Base-by-base conservation (phyloP, 1,284 basidiomycete species). In the Fomitiporia mediterranea region DNA sequence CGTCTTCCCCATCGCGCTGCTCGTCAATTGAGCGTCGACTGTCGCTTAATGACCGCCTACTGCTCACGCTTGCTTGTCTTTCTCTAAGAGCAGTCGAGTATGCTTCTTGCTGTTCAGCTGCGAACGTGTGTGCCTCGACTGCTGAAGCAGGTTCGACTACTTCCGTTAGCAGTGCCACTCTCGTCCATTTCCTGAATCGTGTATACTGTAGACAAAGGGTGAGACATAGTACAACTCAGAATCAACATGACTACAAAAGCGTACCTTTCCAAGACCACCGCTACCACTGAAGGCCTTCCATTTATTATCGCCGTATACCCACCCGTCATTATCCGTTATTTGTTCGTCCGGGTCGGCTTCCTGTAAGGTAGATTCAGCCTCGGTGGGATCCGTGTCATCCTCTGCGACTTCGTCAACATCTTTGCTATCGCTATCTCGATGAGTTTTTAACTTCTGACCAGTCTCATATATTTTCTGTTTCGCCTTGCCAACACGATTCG, bases 241-340 rank as follows among this genome's bases (percentile, higher is more conserved):
- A 11, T 44, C 13, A 1, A 13, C 17, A 15, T 25, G 17, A 6
- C 67, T 17, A 2, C 32, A 49, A 21, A 35, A 15, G 17, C 73
- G 61, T 53, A 81, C 80, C 75, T 93, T 93, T 64, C 94, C 91
- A 71, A 96, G 82, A 1, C 93, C 91, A 43, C 89, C 89, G 64
- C 86, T 88, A 52, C 75, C 75, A 58, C 81, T 84, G 59, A 83
- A 78, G 51, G 77, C 81, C 65, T 97, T 94, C 95, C 95, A 98
- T 67, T 96, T 95, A 70, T 98, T 98, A 66, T 96, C 95, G 2
- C 87, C 90, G 67, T 94, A 97, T 30, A 94, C 81, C 94, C 94
- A 97, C 0, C 94, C 94, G 57, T 96, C 92, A 0, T 76, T 67
- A 67, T 98, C 94, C 0, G 94, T 96, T 44, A 74, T 71, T 42